Base-by-base conservation (phyloP, 768 basidiomycete genomes). In the Tricholomella constricta region DNA sequence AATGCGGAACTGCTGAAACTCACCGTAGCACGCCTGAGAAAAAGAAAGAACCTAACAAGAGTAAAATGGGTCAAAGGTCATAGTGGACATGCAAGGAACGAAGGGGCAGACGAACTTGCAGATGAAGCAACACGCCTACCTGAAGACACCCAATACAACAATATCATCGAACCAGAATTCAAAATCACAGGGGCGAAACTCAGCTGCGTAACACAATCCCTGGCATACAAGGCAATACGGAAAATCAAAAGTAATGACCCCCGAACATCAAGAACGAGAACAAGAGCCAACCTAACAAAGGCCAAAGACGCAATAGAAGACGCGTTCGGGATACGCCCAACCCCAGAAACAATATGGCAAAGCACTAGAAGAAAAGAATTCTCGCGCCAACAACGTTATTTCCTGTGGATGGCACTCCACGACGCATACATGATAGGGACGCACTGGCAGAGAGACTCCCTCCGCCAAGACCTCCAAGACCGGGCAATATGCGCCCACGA, bases 401-500 rank as follows among this genome's bases (percentile, higher is more conserved):
- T 47, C 45, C 26, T 54, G 15, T 54, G 52, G 46, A 54, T 54
- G 52, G 6, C 40, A 0, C 8, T 23, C 1, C 52, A 54, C 9
- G 34, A 54, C 11, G 46, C 52, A 1, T 54, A 48, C 14, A 48
- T 35, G 46, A 14, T 54, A 5, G 45, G 52, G 4, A 7, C 7
- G 0, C 22, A 48, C n/a, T 48, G 52, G 52, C 32, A 19, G 41
- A 12, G 6, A 27, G 11, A 27, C 10, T 3, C 42, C 11, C 25
- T 20, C 11, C 11, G 3, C 29, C 1, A 46, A 54, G 9, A n/a
- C n/a, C 6, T 29, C 31, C 38, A 54, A 17, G 46, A 23, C 3
- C 3, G 52, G 2, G 23, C 40, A 0, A 12, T 15, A 6, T 54
- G 52, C 34, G 22, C 11, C 11, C 45, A 54, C 22, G 37, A 40